Base-by-base conservation (phyloP, 2,329 filamentous ascomycete species). In the Colletotrichum liriopes region DNA sequence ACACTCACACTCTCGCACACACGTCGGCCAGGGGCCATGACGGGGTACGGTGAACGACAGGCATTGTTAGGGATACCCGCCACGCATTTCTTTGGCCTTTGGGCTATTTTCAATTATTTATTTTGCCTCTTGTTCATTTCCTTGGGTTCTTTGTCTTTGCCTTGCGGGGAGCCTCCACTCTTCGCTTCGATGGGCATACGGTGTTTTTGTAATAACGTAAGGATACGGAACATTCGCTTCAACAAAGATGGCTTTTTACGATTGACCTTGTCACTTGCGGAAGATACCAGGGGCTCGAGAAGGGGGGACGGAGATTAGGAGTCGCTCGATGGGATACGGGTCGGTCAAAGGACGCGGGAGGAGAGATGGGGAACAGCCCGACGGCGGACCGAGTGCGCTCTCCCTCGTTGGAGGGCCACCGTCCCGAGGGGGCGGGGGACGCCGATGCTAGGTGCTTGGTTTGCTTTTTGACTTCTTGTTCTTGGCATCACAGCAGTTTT, bases 11-110 rank as follows among this genome's bases (percentile, higher is more conserved):
- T 32, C 47, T 32, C 29, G n/a, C 29, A 37, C 52, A 35, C 35
- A 60, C 35, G 51, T 37, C 56, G 39, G 47, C 55, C n/a, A 55
- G 45, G 47, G 32, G 65, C 43, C 58, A 68, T 43, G 37, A 63
- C 35, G 59, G 52, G 29, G 37, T 32, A 68, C 65, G 67, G 66
- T 60, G 55, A 65, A 71, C 23, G 66, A 66, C 54, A 61, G 70
- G 61, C 60, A 71, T 73, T 73, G 29, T 58, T 70, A 61, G 66
- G 71, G 63, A 73, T 73, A 73, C 71, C 71, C 71, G 68, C 56
- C 58, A 43, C 54, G 63, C 63, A 72, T 64, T 72, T 55, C 43
- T 18, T 63, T 51, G 35, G 20, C 26, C n/a, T 54, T 55, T 20
- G 23, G 14, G 12, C 51, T 23, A 43, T 23, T 67, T 49, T 39